phyloP scores from a whole-genome alignment of 2,329 filamentous ascomycete genomes.

The Akanthomyces dipterigenus region DNA sequence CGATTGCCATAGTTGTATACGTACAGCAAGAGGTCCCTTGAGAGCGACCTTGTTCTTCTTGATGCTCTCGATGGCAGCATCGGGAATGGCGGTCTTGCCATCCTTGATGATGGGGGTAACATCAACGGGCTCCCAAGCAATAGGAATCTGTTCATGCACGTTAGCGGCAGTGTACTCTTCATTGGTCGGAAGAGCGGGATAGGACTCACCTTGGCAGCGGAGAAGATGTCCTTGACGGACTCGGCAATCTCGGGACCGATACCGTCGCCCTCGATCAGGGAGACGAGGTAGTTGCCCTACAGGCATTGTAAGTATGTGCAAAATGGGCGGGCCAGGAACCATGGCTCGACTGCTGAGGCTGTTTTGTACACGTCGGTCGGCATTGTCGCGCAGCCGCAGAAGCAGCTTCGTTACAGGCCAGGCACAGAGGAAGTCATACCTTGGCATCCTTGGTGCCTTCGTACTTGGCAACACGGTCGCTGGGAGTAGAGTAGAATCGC shows the following conservation, averaged over 20 bases:
- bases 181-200: background rate
- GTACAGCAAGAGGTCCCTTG: slow-evolving; percentile 92
- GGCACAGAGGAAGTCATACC: slow-evolving; percentile 51
- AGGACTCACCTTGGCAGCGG: slow-evolving; percentile 73
- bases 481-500: slow-evolving; percentile 58
- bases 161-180: slow-evolving; percentile 16
- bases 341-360: background rate
- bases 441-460: slow-evolving; percentile 81
- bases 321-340: slow-evolving; percentile 3
- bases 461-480: slow-evolving; percentile 83
- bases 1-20: slow-evolving; percentile 24
- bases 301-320: slow-evolving; percentile 15
- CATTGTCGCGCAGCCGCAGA: background rate
- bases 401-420: background rate
- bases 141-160: slow-evolving; percentile 56
- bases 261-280: slow-evolving; percentile 96
- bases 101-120: slow-evolving; percentile 91
- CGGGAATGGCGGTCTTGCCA: slow-evolving; percentile 90
- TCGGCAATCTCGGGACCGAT: slow-evolving; percentile 97
- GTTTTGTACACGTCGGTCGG: background rate
- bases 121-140: slow-evolving; percentile 96
- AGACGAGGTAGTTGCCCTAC: slow-evolving; percentile 91
- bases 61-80: slow-evolving; percentile 88
- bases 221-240: slow-evolving; percentile 98
- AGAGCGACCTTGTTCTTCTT: slow-evolving; percentile 94